phyloP scores from a whole-genome alignment of 805 yeast genomes.

The Candida sanyiensis region DNA sequence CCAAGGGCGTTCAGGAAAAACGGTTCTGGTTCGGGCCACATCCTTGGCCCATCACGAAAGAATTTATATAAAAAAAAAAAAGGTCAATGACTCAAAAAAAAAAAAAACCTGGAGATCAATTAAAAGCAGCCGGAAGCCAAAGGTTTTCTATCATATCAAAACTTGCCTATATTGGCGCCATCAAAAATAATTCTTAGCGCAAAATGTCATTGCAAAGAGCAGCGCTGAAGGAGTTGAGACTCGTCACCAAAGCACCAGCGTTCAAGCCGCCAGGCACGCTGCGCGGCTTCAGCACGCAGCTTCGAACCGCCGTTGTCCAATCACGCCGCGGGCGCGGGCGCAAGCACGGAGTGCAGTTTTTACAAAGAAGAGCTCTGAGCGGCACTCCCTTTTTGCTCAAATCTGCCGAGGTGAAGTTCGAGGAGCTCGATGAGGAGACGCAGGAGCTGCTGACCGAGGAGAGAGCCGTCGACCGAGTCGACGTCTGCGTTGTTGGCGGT shows the following conservation, averaged over 20 bases:
- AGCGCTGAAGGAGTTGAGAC: constrained; percentile 9
- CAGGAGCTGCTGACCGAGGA: constrained; percentile 48
- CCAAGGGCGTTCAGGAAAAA: background rate
- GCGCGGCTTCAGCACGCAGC: background rate
- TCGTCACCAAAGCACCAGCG: constrained; percentile 6
- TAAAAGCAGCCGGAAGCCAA: background rate
- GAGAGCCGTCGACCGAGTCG: constrained; percentile 81
- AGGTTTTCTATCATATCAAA: background rate
- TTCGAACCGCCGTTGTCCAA: background rate
- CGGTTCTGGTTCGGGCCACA: constrained; percentile 3
- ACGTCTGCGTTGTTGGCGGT: constrained; percentile 94
- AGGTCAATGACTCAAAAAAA: background rate
- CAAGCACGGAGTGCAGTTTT: background rate
- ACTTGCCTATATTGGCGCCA: background rate
- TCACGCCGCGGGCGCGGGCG: background rate
- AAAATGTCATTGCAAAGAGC: constrained; percentile 9
- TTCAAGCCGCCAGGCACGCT: too few relatives aligned
- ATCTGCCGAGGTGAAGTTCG: constrained; percentile 26
- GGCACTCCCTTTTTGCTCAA: constrained; percentile 1
- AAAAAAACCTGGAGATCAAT: background rate
- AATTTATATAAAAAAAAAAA: constrained; percentile 2
- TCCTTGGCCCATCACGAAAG: background rate
- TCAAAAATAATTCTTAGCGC: background rate
- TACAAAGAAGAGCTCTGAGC: constrained; percentile 1
- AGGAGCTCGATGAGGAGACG: constrained; percentile 36